Evolutionary conservation across 2,329 filamentous ascomycete species (phyloP).

Genomic region (Botrytis pseudocinerea): DNA sequence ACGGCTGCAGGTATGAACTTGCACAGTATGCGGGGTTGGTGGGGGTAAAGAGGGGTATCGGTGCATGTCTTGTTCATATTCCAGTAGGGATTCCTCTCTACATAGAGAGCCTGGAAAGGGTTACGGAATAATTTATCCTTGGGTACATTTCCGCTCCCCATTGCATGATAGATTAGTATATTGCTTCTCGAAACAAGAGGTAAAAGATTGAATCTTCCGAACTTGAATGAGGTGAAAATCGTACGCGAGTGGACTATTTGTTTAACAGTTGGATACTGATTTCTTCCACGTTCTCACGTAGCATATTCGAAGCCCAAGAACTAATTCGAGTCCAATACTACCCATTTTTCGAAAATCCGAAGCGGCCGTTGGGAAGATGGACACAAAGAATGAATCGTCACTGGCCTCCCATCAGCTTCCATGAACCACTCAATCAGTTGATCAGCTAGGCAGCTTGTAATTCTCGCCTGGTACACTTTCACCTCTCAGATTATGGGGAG

Average conservation of each 20-base stretch:
- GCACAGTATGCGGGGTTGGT: background rate
- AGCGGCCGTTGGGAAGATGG: background rate
- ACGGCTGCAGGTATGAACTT: background rate
- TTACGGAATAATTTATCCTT: background rate
- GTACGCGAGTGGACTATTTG: background rate
- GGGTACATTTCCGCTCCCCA: background rate
- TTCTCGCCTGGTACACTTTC: background rate
- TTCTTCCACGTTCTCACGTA: background rate
- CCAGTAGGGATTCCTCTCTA: background rate
- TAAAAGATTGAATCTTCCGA: background rate
- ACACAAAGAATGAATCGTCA: background rate
- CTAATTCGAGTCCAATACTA: background rate
- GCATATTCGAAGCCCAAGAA: background rate
- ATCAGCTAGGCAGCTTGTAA: background rate
- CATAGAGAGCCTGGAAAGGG: background rate
- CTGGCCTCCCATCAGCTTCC: background rate
- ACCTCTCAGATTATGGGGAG: background rate
- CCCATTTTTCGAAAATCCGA: background rate
- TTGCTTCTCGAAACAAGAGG: background rate
- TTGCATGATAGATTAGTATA: background rate
- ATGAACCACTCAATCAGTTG: background rate
- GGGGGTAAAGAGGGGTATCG: background rate
- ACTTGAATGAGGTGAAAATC: background rate
- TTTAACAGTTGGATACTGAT: background rate
- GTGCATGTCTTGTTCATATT: background rate